Percentiles rank a stretch among this genome's conserved stretches.
Conservation (phyloP, 495 filamentous ascomycete species). For the Trichoderma gamsii region DNA sequence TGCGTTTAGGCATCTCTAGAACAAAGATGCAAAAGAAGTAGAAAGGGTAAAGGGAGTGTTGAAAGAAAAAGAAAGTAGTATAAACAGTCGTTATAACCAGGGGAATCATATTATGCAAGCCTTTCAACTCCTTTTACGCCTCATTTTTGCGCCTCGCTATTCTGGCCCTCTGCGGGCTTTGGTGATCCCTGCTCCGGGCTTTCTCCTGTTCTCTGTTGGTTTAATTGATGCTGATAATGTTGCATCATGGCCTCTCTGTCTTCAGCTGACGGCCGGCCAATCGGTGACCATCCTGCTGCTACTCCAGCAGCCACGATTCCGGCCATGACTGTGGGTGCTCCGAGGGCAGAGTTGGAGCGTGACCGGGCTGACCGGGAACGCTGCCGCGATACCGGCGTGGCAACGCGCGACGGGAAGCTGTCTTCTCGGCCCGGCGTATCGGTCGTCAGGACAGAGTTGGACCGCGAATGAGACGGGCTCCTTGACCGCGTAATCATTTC, state of each 20-base stretch:
- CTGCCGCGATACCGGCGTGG: slow-evolving; percentile 67
- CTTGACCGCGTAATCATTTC: slow-evolving; percentile 61
- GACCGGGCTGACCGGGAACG: slow-evolving; percentile 65
- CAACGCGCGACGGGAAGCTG: slow-evolving; percentile 44
- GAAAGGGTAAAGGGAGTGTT: not conserved
- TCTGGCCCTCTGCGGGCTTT: not conserved
- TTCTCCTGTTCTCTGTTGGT: not conserved
- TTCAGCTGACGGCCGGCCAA: slow-evolving; percentile 45
- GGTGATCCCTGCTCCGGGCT: not conserved
- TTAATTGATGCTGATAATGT: not conserved
- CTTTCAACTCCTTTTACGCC: slow-evolving; percentile 12
- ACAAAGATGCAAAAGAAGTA: slow-evolving; percentile 5
- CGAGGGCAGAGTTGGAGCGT: slow-evolving; percentile 79
- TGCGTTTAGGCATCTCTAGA: too few species aligned
- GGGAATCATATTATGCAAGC: slow-evolving; percentile 11
- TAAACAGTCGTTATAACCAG: slow-evolving; percentile 1
- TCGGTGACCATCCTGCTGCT: slow-evolving; percentile 78
- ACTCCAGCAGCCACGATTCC: slow-evolving; percentile 84
- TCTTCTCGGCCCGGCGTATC: slow-evolving; percentile 57
- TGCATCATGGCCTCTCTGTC: not conserved
- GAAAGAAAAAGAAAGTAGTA: not conserved
- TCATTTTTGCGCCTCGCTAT: not conserved
- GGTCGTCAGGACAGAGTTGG: slow-evolving; percentile 54
- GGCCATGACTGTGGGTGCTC: slow-evolving; percentile 78
- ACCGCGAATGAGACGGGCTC: slow-evolving; percentile 70